phyloP scores from a whole-genome alignment of 352 stramenopile genomes.

The Globisporangium cederbergense region DNA sequence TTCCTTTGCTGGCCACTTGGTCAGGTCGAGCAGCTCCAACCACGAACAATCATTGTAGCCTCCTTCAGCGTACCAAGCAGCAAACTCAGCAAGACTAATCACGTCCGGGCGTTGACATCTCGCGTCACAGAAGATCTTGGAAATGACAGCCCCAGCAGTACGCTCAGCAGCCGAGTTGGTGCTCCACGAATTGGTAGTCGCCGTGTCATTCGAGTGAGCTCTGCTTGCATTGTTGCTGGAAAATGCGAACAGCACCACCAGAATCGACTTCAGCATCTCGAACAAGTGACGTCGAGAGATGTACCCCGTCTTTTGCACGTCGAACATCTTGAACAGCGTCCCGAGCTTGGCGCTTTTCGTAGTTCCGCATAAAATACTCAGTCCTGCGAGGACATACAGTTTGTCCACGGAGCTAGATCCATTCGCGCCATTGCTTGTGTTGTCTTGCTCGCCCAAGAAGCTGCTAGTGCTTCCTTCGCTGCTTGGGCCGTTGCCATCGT shows the following conservation, averaged over 20 bases:
- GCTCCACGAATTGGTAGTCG: constrained; percentile 53
- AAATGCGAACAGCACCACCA: constrained; percentile 83
- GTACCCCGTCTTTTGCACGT: constrained; percentile 51
- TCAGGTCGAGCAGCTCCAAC: constrained; percentile 95
- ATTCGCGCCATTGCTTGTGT: constrained; percentile 17
- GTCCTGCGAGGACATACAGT: constrained; percentile 68
- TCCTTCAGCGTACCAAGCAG: constrained; percentile 93
- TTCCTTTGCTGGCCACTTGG: constrained; percentile 92
- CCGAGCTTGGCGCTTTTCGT: constrained; percentile 95
- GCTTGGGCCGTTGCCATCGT: constrained; percentile 29
- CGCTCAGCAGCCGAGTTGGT: constrained; percentile 81
- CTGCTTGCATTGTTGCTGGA: constrained; percentile 71
- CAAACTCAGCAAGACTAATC: constrained; percentile 94
- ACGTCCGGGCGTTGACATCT: constrained; percentile 57
- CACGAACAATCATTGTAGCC: constrained; percentile 94
- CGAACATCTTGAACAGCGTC: constrained; percentile 82
- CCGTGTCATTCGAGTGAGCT: constrained; percentile 58
- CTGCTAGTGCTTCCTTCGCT: constrained; percentile 20
- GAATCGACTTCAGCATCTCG: constrained; percentile 76
- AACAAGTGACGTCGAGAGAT: constrained; percentile 76
- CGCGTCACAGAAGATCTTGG: constrained; percentile 83
- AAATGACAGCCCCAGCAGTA: constrained; percentile 88
- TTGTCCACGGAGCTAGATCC: constrained; percentile 66
- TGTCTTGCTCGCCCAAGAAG: constrained; percentile 24
- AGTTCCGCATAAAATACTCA: constrained; percentile 93